phyloP scores from a whole-genome alignment of 108 stramenopile genomes.

The Nannochloropsis oceanica region DNA sequence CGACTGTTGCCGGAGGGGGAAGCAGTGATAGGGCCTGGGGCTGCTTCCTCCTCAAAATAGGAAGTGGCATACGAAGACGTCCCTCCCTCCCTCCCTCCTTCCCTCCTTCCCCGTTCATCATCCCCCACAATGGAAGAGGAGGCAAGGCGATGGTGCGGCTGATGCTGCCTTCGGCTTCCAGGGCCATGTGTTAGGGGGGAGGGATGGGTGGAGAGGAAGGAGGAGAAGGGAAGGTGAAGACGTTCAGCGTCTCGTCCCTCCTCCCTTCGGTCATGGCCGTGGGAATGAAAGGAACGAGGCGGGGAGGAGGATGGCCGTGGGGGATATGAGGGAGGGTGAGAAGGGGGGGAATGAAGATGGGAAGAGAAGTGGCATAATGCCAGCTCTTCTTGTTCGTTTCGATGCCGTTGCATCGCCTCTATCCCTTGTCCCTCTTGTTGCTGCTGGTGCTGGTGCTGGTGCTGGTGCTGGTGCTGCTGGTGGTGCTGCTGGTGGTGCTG shows the following conservation, averaged over 20 bases:
- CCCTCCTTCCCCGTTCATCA: background rate
- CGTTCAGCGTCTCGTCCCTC: no score
- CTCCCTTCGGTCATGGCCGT: no score
- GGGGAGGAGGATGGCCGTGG: background rate
- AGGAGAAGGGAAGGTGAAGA: no score
- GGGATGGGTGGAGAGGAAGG: no score
- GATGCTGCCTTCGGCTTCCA: no score
- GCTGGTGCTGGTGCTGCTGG: background rate
- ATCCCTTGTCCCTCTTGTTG: background rate
- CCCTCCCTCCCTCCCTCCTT: no score
- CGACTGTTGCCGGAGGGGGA: no score
- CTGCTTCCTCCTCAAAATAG: no score
- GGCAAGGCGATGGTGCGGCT: background rate
- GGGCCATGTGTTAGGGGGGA: no score
- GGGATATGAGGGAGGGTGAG: background rate
- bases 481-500: background rate
- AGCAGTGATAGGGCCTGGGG: no score
- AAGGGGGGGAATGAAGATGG: background rate
- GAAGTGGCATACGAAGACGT: no score
- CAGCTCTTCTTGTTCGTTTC: background rate
- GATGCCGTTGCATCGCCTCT: background rate
- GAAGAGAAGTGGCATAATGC: background rate
- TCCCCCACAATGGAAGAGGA: background rate
- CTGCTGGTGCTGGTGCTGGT: background rate
- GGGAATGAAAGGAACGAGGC: no score